These are phyloP conservation scores for Austroboletus rostrupii DNA, from an alignment of 1,284 basidiomycete species.

Conservation along the genomic window DNA sequence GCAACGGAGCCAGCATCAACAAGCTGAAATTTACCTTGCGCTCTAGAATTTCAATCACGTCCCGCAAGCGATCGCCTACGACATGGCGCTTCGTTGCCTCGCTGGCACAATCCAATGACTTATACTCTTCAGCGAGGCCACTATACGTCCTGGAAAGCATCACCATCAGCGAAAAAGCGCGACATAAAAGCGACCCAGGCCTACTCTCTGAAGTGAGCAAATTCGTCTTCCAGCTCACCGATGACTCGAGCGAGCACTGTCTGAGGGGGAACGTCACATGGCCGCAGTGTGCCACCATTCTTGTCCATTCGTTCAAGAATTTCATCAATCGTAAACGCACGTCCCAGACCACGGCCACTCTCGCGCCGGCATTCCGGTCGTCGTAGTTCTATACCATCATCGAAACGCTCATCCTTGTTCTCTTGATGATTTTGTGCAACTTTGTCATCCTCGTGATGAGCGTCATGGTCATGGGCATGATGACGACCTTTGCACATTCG, in stretches of 20 bases:
- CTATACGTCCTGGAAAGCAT: slow-evolving; percentile 67
- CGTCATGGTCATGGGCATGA: background rate
- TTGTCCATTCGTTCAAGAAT: slow-evolving; percentile 26
- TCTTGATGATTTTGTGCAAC: background rate
- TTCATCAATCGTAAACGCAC: slow-evolving; percentile 20
- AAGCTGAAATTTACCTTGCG: slow-evolving; percentile 57
- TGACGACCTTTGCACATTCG: slow-evolving; percentile 54
- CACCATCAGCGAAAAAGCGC: slow-evolving; percentile 8
- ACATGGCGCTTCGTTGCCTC: slow-evolving; percentile 77
- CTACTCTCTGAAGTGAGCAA: slow-evolving; percentile 84
- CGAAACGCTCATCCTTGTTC: slow-evolving; percentile 18
- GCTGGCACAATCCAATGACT: slow-evolving; percentile 76
- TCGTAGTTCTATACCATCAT: slow-evolving; percentile 7
- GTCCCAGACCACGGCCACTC: slow-evolving; percentile 1
- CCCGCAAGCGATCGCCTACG: slow-evolving; percentile 79
- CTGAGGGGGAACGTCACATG: slow-evolving; percentile 61
- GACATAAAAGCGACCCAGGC: slow-evolving; percentile 20
- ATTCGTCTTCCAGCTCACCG: slow-evolving; percentile 85
- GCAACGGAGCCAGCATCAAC: background rate
- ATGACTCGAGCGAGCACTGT: slow-evolving; percentile 78
- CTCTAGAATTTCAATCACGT: slow-evolving; percentile 87
- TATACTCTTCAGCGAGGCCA: slow-evolving; percentile 87
- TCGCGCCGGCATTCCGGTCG: slow-evolving; percentile 4
- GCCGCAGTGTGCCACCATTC: slow-evolving; percentile 23
- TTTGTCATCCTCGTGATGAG: background rate